Base-by-base conservation (phyloP, 768 basidiomycete genomes). In the Mycena pura region DNA sequence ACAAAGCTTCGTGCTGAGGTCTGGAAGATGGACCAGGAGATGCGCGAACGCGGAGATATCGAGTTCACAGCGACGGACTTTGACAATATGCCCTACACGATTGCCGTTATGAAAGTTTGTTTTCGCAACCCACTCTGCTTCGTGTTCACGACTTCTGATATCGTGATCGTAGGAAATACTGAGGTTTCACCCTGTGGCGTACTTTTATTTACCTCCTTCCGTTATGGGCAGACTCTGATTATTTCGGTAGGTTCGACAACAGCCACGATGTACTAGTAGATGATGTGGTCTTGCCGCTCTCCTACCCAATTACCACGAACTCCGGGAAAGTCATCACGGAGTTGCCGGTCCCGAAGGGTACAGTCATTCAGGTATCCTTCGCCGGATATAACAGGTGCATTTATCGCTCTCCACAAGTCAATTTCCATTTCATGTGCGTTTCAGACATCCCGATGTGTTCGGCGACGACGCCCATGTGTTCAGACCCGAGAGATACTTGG, bases 1-100 rank as follows among this genome's bases (percentile, higher is more conserved):
- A 72, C 74, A 3, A 81, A 78, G 57, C 82, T 93, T 21, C 84
- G 92, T 15, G 75, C 76, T 0, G 91, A 92, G 73, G 80, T 88
- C 39, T 68, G 77, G n/a, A 65, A 67, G 17, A 76, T 75, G 24
- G 74, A 79, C 65, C 65, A 64, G 44, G 68, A 67, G 31, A 74
- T 77, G 43, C 73, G 68, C 65, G 76, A 68, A 49, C 77, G 75
- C 45, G 80, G 73, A 46, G 77, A 68, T 50, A 68, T 73, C 39
- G 80, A 81, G 50, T 78, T 85, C 44, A 79, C 77, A 6, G 76
- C 78, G 15, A 65, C 73, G 17, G 85, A 86, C 68, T 71, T 84
- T 21, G 85, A 85, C 31, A 70, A 73, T 28, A 85, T 86, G 84
- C 71, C 77, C 6, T 83, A 81, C 62, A 69, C 82, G 38, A 67